These are phyloP conservation scores for Magnolia changhungtana DNA, from an alignment of 164 flowering plant species.

Conservation along the genomic window DNA sequence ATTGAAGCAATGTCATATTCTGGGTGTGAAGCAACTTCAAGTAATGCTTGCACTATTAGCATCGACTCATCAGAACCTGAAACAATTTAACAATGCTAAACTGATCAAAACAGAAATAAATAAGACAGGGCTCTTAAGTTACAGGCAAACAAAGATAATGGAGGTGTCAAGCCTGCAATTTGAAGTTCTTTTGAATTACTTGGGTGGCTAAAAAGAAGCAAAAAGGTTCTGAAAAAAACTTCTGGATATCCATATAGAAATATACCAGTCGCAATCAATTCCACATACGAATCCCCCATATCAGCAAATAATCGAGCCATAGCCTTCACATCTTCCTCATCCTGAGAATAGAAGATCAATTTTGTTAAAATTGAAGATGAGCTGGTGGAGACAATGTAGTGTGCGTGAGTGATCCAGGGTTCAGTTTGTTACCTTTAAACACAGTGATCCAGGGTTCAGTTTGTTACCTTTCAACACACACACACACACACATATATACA, in stretches of 20 bases:
- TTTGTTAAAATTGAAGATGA: neutral
- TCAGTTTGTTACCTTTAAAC: too few relatives aligned
- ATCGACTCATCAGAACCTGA: conserved; percentile 79
- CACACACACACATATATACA: too few relatives aligned
- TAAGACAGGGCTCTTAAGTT: neutral
- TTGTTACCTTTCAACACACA: too few relatives aligned
- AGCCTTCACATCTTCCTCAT: conserved; percentile 97
- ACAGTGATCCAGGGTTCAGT: too few relatives aligned
- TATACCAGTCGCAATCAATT: conserved; percentile 91
- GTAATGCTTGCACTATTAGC: conserved; percentile 78
- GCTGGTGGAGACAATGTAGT: too few relatives aligned
- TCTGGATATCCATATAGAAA: neutral
- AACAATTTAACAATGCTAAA: conserved; percentile 4
- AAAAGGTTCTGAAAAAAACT: neutral
- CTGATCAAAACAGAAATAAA: neutral
- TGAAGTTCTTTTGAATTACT: neutral
- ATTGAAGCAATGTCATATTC: conserved; percentile 96
- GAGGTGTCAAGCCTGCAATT: neutral
- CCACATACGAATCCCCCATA: conserved; percentile 97
- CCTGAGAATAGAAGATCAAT: conserved; percentile 41
- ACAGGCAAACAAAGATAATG: neutral
- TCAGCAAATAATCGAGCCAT: conserved; percentile 95
- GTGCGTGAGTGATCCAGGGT: too few relatives aligned
- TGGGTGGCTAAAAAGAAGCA: neutral
- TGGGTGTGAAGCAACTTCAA: conserved; percentile 92